Evolutionary conservation across 2,329 filamentous ascomycete genomes (phyloP), one percentile per base, ranked within the genome.

Genomic region (Aplosporella prunicola): DNA sequence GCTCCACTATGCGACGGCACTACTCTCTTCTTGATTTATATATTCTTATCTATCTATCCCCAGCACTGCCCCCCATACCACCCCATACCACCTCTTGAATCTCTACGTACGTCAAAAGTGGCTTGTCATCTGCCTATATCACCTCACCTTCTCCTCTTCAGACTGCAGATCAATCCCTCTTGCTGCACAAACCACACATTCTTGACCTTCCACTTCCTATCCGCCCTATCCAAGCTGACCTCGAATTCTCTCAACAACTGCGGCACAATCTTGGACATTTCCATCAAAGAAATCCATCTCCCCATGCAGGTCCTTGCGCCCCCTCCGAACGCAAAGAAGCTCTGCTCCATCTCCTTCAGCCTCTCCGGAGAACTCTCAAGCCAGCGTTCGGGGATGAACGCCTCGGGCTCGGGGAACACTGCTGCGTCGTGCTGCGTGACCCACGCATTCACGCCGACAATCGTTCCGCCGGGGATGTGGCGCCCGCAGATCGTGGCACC

Each of bases 401-500:
- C n/a, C 2, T 16, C 11, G 2, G 44, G 41, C 1, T 32, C 18
- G 9, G 37, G 34, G 32, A 44, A 47, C 14, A 38, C 22, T 9
- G 2, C 5, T 4, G 25, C 20, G 20, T 44, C 26, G 34, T 37
- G 41, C 27, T 43, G 44, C 34, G 42, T 35, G 9, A 53, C 45
- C 53, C 53, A 56, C 2, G 53, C 49, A 22, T 55, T 58, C 9
- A 55, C 43, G 8, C 54, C 56, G 5, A 59, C 54, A 14, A 55
- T 51, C 9, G 51, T 56, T 5, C 55, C 55, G 0, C 17, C 36
- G 6, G 36, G 36, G 4, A 45, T 40, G 2, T 43, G 45, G 38
- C 52, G 52, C 18, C 50, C 39, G 4, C 46, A 20, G 11, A 58
- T 39, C 2, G 40, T 45, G 17, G 50, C 53, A 6, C 55, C 56